A percentile compares a stretch with the other conserved stretches of the same genome.
Conservation (phyloP, 352 stramenopile species). For the Phytophthora capsici region DNA sequence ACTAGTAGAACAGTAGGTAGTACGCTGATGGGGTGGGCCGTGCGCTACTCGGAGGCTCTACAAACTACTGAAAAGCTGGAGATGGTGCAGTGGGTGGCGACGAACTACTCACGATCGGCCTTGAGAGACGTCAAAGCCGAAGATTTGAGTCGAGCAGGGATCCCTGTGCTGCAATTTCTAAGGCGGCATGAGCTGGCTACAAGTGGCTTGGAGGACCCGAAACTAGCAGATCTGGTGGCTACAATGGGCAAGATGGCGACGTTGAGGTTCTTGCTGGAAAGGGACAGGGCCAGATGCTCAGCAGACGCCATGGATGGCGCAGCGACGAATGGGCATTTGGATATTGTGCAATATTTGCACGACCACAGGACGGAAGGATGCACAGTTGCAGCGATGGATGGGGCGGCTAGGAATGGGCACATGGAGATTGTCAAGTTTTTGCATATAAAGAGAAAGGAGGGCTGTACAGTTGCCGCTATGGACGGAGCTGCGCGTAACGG, state of each 20-base stretch:
- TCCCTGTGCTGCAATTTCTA: constrained; percentile 28
- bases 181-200: constrained; percentile 10
- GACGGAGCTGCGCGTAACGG: constrained; percentile 34
- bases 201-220: constrained; percentile 32
- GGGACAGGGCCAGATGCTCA: constrained; percentile 18
- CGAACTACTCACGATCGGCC: constrained; percentile 14
- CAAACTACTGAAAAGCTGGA: constrained; percentile 19
- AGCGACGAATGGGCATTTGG: constrained; percentile 42
- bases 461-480: constrained; percentile 43
- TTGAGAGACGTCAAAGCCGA: constrained; percentile 29
- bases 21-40: constrained; percentile 32
- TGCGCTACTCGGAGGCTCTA: constrained; percentile 31
- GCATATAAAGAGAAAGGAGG: constrained; percentile 19
- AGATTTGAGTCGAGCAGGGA: constrained; percentile 37
- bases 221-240: constrained; percentile 33
- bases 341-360: constrained; percentile 46
- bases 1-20: constrained; percentile 22
- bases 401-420: constrained; percentile 39
- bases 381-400: constrained; percentile 50
- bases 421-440: constrained; percentile 45
- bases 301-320: constrained; percentile 43
- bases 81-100: constrained; percentile 40
- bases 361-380: constrained; percentile 29
- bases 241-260: constrained; percentile 31
- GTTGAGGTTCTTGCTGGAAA: constrained; percentile 27